Percentiles rank a stretch among this genome's conserved stretches.
These are phyloP conservation scores for Colletotrichum cereale DNA, from an alignment of 2,329 filamentous ascomycete genomes.

Conservation along the genomic window DNA sequence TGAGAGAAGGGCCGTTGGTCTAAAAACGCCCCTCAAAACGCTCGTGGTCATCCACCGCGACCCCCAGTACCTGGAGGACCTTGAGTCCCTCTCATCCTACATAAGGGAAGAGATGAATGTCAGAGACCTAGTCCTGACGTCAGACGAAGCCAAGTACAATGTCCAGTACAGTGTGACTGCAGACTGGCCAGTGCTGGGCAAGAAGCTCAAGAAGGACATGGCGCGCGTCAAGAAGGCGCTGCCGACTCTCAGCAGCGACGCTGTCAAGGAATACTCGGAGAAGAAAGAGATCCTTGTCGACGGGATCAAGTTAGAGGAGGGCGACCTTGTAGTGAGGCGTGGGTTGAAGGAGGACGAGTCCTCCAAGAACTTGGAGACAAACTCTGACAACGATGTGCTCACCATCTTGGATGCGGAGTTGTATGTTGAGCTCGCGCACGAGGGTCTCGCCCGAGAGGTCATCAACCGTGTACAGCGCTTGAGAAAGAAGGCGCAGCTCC, in stretches of 20 bases:
- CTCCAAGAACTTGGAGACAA: conserved; percentile 83
- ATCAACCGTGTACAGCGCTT: conserved; percentile 93
- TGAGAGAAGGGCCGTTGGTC: conserved; percentile 84
- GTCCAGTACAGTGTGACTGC: conserved; percentile 91
- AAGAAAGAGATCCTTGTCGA: conserved; percentile 84
- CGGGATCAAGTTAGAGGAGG: conserved; percentile 84
- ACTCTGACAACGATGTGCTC: conserved; percentile 90
- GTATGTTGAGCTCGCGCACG: conserved; percentile 87
- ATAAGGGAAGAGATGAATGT: conserved; percentile 94
- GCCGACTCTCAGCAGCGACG: conserved; percentile 79
- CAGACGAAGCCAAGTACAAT: conserved; percentile 90
- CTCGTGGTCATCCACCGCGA: conserved; percentile 91
- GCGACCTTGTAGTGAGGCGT: conserved; percentile 86
- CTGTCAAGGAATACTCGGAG: conserved; percentile 83
- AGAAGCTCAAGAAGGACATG: conserved; percentile 97
- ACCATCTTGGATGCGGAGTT: conserved; percentile 88
- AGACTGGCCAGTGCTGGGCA: conserved; percentile 94
- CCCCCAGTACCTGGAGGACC: conserved; percentile 84
- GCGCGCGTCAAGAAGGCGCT: conserved; percentile 92
- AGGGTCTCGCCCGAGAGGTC: conserved; percentile 91
- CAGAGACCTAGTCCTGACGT: conserved; percentile 84
- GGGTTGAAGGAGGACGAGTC: conserved; percentile 79
- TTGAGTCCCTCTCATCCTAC: conserved; percentile 87
- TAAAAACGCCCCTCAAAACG: conserved; percentile 93
- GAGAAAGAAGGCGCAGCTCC: conserved; percentile 91